Conservation (phyloP, 108 stramenopile species). For the Nitzschia sp. region DNA sequence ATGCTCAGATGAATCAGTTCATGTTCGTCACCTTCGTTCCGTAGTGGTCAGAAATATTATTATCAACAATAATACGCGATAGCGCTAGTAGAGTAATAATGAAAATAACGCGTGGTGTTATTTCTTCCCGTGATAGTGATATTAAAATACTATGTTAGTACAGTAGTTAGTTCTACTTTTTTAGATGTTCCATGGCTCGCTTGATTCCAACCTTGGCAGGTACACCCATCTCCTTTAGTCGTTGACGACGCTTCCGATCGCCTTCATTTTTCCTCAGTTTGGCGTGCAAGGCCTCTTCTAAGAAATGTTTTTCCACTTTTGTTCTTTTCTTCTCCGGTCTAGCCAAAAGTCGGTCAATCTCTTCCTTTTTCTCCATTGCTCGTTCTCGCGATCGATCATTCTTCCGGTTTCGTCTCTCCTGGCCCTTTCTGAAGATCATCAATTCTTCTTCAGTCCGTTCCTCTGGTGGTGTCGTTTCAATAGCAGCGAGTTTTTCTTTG, state of each 20-base stretch:
- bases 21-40: no score
- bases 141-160: no score
- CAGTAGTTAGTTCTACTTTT: no score
- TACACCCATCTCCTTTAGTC: conserved; percentile 47
- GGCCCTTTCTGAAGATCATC: no score
- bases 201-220: background rate
- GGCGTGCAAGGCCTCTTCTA: conserved; percentile 33
- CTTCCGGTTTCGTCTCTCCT: conserved; percentile 47
- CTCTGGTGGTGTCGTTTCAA: conserved; percentile 31
- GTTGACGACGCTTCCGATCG: conserved; percentile 47
- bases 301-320: conserved; percentile 41
- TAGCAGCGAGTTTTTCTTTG: conserved; percentile 27
- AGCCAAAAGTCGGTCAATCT: conserved; percentile 48
- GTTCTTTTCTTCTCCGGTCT: conserved; percentile 47
- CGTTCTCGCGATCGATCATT: conserved; percentile 56
- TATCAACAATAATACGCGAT: no score
- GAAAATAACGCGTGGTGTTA: no score
- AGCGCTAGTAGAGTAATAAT: no score
- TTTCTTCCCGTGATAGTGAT: no score
- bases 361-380: conserved; percentile 52
- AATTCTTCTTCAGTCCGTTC: conserved; percentile 43
- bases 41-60: no score
- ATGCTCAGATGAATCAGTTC: no score
- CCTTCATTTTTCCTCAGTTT: conserved; percentile 68
- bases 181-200: background rate